Evolutionary conservation across 306 rosid species (phyloP), one percentile per base, ranked within the genome.

Genomic region (Vachellia pachyceras): DNA sequence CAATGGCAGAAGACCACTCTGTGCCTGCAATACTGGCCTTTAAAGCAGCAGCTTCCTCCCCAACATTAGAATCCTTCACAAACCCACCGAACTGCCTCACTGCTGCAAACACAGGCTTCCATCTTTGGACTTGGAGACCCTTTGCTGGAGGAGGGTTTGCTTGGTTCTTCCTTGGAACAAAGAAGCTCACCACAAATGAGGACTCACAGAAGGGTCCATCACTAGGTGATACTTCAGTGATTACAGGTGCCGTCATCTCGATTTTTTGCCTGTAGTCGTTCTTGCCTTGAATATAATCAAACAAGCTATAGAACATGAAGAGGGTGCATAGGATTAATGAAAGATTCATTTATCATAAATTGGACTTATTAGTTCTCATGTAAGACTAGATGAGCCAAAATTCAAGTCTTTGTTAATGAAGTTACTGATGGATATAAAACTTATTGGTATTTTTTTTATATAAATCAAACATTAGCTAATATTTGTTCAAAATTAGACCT

Each of bases 171-270:
- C 87, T 90, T 2, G 97, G 97, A 5, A 94, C 94, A 74, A 57
- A 92, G 86, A 94, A 92, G 87, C 97, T 92, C 14, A 94, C 97
- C 3, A 85, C 89, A 73, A 94, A 87, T 20, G 97, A 87, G 33
- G 97, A 92, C 46, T 90, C 82, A 29, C 97, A 92, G 1, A 92
- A 84, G 3, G 98, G 97, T 71, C 98, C 97, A 52, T 94, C 92
- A 41, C 94, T 92, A 0, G 96, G 94, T 33, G 74, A 76, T 14
- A 92, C 85, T 79, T 94, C 85, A n/a, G 82, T 58, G 41, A 94
- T 79, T 68, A 94, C 97, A 1, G 97, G 98, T 0, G 82, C 97
- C 33, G 96, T 94, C 98, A 94, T 94, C 85, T 94, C 95, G 47
- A 94, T 89, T n/a, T 84, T 85, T 54, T 90, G 78, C 64, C 78